Percentiles rank a stretch among this genome's conserved stretches.
These are phyloP conservation scores for Solanum hybrid DNA, from an alignment of 305 asterid species.

Conservation along the genomic window DNA sequence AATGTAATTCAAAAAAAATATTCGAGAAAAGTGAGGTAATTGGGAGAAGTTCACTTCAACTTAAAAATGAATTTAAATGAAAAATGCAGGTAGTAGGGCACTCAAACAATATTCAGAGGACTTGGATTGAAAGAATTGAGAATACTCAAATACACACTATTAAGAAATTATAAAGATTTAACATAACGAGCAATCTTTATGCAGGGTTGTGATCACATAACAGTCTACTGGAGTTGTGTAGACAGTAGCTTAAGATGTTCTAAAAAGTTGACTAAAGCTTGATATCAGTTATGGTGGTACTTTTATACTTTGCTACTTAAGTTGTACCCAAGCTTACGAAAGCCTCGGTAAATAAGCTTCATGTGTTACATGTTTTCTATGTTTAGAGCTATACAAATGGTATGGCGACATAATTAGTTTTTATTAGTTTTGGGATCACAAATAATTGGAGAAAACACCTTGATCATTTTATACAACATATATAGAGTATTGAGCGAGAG, in stretches of 20 bases:
- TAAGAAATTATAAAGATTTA: background rate
- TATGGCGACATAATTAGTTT: background rate
- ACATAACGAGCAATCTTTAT: background rate
- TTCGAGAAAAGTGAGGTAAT: background rate
- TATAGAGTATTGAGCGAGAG: background rate
- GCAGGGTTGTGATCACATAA: background rate
- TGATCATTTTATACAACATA: background rate
- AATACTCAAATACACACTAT: background rate
- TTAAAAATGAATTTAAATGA: background rate
- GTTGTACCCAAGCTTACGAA: background rate
- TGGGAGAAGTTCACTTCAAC: background rate
- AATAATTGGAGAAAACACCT: background rate
- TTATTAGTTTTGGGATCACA: background rate
- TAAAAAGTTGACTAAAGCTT: background rate
- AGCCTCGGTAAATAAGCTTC: background rate
- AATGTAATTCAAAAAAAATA: background rate
- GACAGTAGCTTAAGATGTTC: background rate
- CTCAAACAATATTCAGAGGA: background rate
- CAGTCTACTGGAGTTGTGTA: background rate
- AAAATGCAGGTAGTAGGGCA: background rate
- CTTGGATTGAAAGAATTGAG: background rate
- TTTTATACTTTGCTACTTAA: background rate
- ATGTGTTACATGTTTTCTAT: background rate
- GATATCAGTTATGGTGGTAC: background rate
- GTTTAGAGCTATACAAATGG: background rate